Evolutionary conservation across 129 eudicot species (phyloP), one percentile per base, ranked within the genome.

Genomic region (Tagetes erecta): DNA sequence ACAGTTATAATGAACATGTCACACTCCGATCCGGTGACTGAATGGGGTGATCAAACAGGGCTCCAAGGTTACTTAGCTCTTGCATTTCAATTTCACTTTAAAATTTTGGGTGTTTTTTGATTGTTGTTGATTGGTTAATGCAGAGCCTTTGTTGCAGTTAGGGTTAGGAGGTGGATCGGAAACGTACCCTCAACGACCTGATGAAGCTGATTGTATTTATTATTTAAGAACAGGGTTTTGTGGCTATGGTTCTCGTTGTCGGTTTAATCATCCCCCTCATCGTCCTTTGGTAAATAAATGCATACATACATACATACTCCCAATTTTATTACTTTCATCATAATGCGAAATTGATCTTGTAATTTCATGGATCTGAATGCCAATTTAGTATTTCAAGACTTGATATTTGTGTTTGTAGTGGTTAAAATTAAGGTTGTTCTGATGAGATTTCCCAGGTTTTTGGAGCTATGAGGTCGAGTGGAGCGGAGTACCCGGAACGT

Each of bases 231-330:
- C 92, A 12, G 98, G 98, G 9, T 83, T 85, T 69, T 94, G 98
- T 82, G 96, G 97, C 6, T 90, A 84, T 35, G 97, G 93, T 56
- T 60, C 86, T 31, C 84, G 93, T 38, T 94, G 98, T 78, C 97
- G 98, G 74, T 90, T 88, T 73, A 94, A 90, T 74, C 98, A 94
- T 82, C 98, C 98, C 1, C 88, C 74, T 67, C 87, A 94, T 73
- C 97, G 96, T 31, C 38, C 68, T 78, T 71, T 80, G 92, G 96
- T 92, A 89, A 66, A 11, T 20, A 20, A 20, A 20, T 20, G 27
- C 27, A 20, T 20, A 20, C 27, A 20, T 20, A 20, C 27, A 20
- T 20, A 20, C 27, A 20, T 20, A 20, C 27, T 20, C 27, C 27
- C 27, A 20, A 20, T 20, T 20, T 20, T 20, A 20, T 20, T 20